These are phyloP conservation scores for Staphylotrichum longicolle DNA, from an alignment of 495 filamentous ascomycete species.

Conservation along the genomic window DNA sequence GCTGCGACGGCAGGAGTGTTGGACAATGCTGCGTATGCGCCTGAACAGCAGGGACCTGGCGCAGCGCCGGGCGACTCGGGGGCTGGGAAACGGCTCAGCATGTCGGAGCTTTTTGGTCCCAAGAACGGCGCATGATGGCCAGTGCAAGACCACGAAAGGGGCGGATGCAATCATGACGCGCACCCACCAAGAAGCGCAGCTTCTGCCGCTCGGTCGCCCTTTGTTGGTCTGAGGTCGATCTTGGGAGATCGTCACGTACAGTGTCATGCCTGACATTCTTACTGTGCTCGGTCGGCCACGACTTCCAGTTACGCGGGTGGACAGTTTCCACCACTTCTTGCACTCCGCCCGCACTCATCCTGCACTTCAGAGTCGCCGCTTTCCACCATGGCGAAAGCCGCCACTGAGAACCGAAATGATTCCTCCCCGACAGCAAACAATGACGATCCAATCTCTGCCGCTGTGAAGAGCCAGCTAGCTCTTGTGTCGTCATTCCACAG, in stretches of 20 bases:
- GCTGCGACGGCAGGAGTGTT: constrained; percentile 10
- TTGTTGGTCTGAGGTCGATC: no score
- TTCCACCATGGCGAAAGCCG: not conserved
- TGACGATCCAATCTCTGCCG: not conserved
- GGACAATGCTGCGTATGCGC: constrained; percentile 13
- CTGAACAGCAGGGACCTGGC: constrained; percentile 9
- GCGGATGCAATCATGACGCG: not conserved
- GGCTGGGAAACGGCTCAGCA: constrained; percentile 31
- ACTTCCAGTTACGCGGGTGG: no score
- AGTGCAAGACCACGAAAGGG: no score
- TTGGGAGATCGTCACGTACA: no score
- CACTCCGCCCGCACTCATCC: no score
- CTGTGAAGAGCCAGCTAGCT: constrained; percentile 14
- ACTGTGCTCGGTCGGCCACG: not conserved
- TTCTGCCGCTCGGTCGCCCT: no score
- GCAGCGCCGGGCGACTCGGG: not conserved
- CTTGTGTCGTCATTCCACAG: constrained; percentile 15
- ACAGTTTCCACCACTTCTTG: no score
- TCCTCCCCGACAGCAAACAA: not conserved
- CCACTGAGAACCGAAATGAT: no score
- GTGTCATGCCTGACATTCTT: not conserved
- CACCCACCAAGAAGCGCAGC: no score
- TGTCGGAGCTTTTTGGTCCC: constrained; percentile 38
- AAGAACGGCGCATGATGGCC: constrained; percentile 16
- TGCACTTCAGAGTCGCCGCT: no score